Conservation (phyloP, 768 basidiomycete species). For the Epithele typhae region DNA sequence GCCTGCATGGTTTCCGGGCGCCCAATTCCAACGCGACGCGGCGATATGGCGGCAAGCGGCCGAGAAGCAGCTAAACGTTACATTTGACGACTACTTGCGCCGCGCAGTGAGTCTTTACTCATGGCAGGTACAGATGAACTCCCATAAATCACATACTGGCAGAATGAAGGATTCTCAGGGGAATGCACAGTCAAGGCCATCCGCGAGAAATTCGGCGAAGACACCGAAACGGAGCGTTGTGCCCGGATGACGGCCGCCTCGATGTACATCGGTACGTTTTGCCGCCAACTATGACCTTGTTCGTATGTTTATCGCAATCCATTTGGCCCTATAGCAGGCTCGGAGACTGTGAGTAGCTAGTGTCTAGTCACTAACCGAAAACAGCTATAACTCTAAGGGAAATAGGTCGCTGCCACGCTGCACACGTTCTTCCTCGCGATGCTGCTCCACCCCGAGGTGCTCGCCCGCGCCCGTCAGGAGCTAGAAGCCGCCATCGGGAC, state of each 20-base stretch:
- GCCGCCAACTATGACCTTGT: background rate
- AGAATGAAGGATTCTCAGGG: background rate
- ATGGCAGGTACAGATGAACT: too few relatives aligned
- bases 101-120: slow-evolving; percentile 2
- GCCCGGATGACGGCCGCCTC: slow-evolving; percentile 4
- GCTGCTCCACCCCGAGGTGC: slow-evolving; percentile 51
- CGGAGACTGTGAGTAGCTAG: slow-evolving; percentile 1
- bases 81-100: slow-evolving; percentile 14
- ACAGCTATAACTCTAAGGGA: too few relatives aligned
- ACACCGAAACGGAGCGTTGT: background rate
- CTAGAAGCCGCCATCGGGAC: slow-evolving; percentile 54
- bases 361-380: too few relatives aligned
- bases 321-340: background rate
- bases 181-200: slow-evolving; percentile 5
- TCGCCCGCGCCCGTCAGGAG: slow-evolving; percentile 56
- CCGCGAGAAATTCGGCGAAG: background rate
- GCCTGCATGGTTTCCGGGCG: slow-evolving; percentile 27
- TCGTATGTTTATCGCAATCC: background rate
- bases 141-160: background rate
- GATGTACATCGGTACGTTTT: slow-evolving; percentile 6
- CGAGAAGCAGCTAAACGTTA: slow-evolving; percentile 17
- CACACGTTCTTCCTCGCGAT: slow-evolving; percentile 63
- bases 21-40: slow-evolving; percentile 19
- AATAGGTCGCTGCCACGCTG: slow-evolving; percentile 47
- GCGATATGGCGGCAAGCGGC: slow-evolving; percentile 15